Evolutionary conservation across 345 rosid genomes (phyloP), one percentile per base, ranked within the genome.

Genomic region (Boechera divaricarpa): DNA sequence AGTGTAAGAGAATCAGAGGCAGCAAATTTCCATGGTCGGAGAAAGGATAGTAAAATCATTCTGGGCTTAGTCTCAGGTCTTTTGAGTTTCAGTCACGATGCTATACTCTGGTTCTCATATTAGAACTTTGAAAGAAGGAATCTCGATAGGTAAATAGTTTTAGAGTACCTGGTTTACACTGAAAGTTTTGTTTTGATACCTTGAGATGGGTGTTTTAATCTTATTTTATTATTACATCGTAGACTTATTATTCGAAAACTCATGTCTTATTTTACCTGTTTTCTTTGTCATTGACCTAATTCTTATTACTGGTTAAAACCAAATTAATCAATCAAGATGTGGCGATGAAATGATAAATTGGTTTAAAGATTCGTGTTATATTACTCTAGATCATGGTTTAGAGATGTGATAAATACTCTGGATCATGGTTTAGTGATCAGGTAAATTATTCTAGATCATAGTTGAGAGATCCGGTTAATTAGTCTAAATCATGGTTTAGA

Each of bases 1-100:
- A 83, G 79, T 85, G 57, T 92, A 63, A 90, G 86, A 63, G 75
- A 66, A 31, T 73, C 55, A 26, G 2, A 26, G 54, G 26, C 41
- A 26, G 51, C 35, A 78, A 31, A 64, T 64, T 47, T 45, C 7
- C 67, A 55, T 54, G 65, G 57, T 63, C 35, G 28, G 70, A 65
- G 52, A 28, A 70, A 70, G 28, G 65, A 56, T 49, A 62, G 32
- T n/a, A 47, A 63, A 63, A 47, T 77, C 36, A 29, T 31, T 32
- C 53, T 58, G 5, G 24, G 47, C 58, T 15, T 42, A 69, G 71
- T 65, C 47, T 74, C 28, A 3, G n/a, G 64, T 65, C 51, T 36
- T 31, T 2, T 60, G 18, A 68, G 70, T 53, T 63, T 64, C 6
- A 62, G 69, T 60, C 61, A 73, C 39, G 70, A 15, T 62, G 42